Conservation (phyloP, 306 rosid genomes). For the Arachis stenosperma region DNA sequence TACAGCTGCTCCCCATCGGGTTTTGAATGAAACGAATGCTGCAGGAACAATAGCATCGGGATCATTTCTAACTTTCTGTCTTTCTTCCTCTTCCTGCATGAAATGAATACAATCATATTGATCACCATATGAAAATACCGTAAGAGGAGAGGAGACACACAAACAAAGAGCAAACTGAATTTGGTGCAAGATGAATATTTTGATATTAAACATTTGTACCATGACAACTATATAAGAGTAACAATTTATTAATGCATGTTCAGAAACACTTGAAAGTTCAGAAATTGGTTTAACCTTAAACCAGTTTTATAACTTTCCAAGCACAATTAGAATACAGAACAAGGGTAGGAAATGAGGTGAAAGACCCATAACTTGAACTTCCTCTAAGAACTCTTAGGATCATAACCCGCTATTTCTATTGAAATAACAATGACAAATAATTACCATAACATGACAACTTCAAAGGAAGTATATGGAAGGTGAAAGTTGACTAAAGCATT, state of each 20-base stretch:
- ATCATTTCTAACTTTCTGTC: slow-evolving; percentile 61
- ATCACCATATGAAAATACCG: slow-evolving; percentile 4
- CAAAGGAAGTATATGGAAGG: slow-evolving; percentile 3
- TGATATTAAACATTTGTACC: slow-evolving; percentile 1
- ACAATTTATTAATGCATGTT: too few relatives aligned
- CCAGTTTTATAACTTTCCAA: too few relatives aligned
- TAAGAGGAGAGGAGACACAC: neutral
- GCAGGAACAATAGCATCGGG: slow-evolving; percentile 76
- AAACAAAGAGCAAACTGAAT: slow-evolving; percentile 17
- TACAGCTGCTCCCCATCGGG: slow-evolving; percentile 92
- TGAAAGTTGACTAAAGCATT: neutral
- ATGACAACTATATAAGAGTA: slow-evolving; percentile 2
- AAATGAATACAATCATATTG: slow-evolving; percentile 36
- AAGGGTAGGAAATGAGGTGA: slow-evolving; percentile 6
- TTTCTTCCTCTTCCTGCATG: slow-evolving; percentile 80
- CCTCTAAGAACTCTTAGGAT: too few relatives aligned
- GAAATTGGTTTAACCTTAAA: too few relatives aligned
- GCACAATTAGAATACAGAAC: neutral
- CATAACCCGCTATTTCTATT: neutral
- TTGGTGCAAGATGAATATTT: slow-evolving; percentile 12
- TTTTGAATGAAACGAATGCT: slow-evolving; percentile 90
- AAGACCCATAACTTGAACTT: neutral
- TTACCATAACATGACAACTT: slow-evolving; percentile 2
- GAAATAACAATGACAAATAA: neutral
- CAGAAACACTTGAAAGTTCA: too few relatives aligned